These are phyloP conservation scores for Erodium trifolium DNA, from an alignment of 441 rosid species.

Conservation along the genomic window DNA sequence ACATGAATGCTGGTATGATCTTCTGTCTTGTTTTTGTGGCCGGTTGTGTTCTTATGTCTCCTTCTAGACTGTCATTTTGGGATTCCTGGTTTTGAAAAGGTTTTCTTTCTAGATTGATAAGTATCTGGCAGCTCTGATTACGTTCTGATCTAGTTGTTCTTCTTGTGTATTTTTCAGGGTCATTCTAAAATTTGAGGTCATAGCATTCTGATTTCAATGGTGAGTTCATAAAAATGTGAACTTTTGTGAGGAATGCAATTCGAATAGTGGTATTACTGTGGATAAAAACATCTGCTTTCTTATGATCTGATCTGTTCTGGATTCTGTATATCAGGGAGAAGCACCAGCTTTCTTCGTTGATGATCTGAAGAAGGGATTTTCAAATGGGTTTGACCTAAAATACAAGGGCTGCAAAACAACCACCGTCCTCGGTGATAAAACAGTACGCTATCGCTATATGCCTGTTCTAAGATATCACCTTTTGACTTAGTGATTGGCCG, in stretches of 20 bases:
- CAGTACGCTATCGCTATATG: conserved; percentile 34
- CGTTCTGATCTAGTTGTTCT: background rate
- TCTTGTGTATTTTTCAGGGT: background rate
- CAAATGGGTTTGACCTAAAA: conserved; percentile 39
- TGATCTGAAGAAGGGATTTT: conserved; percentile 34
- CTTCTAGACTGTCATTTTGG: no score
- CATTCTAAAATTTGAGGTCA: background rate
- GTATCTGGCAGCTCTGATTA: background rate
- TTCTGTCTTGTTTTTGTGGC: no score
- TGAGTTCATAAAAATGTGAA: background rate
- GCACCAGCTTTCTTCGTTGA: conserved; percentile 53
- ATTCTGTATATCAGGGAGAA: conserved; percentile 52
- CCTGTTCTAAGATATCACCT: conserved; percentile 11
- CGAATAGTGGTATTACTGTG: background rate
- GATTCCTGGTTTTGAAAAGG: no score
- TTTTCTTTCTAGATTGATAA: background rate
- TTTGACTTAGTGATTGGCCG: conserved; percentile 15
- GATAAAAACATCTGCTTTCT: conserved; percentile 1
- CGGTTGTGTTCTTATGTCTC: no score
- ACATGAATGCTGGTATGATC: background rate
- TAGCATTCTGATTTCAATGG: background rate
- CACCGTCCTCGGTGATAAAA: conserved; percentile 39
- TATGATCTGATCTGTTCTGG: conserved; percentile 18
- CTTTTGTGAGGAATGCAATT: no score
- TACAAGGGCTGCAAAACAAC: conserved; percentile 6